Evolutionary conservation across 352 stramenopile genomes (phyloP).

Genomic region (Phytophthora sojae): DNA sequence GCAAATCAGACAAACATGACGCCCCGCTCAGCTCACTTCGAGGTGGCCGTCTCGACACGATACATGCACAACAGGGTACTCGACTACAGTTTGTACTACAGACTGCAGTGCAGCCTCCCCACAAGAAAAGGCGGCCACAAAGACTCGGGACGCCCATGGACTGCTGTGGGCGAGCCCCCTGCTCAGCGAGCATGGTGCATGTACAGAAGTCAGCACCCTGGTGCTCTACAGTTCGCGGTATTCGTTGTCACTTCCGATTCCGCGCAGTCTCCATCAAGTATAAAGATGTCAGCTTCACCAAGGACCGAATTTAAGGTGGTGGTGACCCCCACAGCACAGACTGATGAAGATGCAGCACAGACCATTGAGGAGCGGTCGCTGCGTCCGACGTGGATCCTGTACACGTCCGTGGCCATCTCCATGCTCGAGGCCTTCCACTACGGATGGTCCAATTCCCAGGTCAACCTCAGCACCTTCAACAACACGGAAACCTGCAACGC

Average conservation of each 20-base stretch:
- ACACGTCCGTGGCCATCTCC: constrained; percentile 43
- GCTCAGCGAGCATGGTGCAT: background rate
- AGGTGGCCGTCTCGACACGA: no score
- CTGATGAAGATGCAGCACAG: background rate
- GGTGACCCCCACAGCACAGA: background rate
- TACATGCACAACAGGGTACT: no score
- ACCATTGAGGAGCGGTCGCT: constrained; percentile 29
- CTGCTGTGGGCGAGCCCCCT: background rate
- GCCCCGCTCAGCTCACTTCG: background rate
- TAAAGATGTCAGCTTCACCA: background rate
- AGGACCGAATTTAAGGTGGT: background rate
- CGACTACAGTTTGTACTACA: no score
- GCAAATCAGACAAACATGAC: background rate
- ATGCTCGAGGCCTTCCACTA: constrained; percentile 61
- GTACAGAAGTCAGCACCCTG: no score
- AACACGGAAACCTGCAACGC: constrained; percentile 51
- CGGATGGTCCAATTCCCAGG: constrained; percentile 62
- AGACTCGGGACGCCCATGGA: background rate
- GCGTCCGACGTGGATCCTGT: constrained; percentile 46
- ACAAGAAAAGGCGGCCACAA: background rate
- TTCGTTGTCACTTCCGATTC: background rate
- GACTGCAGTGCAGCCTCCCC: background rate
- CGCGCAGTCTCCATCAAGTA: background rate
- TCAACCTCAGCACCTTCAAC: constrained; percentile 65
- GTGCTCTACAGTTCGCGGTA: no score